A percentile compares a stretch with the other conserved stretches of the same genome.
Conservation (phyloP, 345 rosid genomes). For the Euphorbia pulcherrima region DNA sequence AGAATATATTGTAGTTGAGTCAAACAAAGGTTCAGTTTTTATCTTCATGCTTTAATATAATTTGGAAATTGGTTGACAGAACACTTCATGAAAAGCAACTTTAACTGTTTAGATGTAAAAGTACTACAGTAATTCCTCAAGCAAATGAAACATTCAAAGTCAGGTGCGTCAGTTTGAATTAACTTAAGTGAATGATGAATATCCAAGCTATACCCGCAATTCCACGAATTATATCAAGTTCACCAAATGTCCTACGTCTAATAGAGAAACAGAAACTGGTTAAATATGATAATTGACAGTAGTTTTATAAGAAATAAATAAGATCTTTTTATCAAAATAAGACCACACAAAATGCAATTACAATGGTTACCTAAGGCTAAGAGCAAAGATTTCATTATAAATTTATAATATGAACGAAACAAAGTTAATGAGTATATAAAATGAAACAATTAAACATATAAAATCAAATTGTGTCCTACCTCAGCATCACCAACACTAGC, state of each 20-base stretch:
- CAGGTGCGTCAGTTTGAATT: neutral
- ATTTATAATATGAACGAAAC: neutral
- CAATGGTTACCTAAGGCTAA: neutral
- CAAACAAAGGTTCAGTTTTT: neutral
- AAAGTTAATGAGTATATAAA: neutral
- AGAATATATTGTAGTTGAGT: neutral
- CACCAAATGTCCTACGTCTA: too few species aligned
- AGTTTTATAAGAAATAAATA: too few species aligned
- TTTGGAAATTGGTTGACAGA: neutral
- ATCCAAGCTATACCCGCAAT: neutral
- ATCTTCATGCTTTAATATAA: too few species aligned
- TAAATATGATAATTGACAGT: too few species aligned
- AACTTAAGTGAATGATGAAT: neutral
- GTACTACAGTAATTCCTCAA: neutral
- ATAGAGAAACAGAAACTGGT: too few species aligned
- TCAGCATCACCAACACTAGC: slow-evolving; percentile 97
- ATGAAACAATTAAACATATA: too few species aligned
- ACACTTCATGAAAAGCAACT: neutral
- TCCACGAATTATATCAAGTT: too few species aligned
- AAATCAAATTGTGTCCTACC: slow-evolving; percentile 44
- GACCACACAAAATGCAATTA: neutral
- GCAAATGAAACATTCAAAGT: too few species aligned
- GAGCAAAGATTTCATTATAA: neutral
- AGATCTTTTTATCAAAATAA: too few species aligned
- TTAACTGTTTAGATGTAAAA: too few species aligned